phyloP scores from a whole-genome alignment of 2,329 filamentous ascomycete genomes.

The Onygenales sp. region DNA sequence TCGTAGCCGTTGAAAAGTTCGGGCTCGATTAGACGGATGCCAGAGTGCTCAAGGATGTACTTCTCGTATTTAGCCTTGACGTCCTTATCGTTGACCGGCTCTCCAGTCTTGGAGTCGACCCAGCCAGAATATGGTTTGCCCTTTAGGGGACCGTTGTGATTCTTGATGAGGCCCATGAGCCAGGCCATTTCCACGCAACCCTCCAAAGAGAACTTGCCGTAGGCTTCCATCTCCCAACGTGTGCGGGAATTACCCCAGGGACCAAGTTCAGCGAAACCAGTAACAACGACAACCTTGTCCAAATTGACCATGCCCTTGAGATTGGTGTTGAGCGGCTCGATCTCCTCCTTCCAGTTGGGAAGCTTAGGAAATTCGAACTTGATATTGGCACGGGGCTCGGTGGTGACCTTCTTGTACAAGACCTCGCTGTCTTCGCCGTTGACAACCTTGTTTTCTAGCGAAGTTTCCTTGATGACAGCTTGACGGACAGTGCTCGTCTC shows the following conservation, averaged over 20 bases:
- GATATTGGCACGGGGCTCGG: constrained; percentile 93
- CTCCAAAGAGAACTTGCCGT: constrained; percentile 92
- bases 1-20: constrained; percentile 96
- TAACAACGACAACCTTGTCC: constrained; percentile 95
- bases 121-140: constrained; percentile 91
- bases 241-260: constrained; percentile 98
- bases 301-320: constrained; percentile 98
- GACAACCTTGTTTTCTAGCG: constrained; percentile 93
- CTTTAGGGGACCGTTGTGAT: constrained; percentile 93
- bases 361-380: constrained; percentile 91
- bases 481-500: constrained; percentile 89
- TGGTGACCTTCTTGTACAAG: constrained; percentile 86
- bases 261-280: constrained; percentile 89
- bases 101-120: constrained; percentile 88
- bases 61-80: constrained; percentile 97
- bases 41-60: constrained; percentile 88
- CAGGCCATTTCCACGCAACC: constrained; percentile 99
- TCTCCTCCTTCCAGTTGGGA: constrained; percentile 83
- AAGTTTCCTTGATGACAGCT: constrained; percentile 89
- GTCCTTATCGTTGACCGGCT: constrained; percentile 96
- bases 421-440: constrained; percentile 89
- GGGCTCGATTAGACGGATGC: constrained; percentile 94
- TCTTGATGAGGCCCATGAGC: constrained; percentile 99
- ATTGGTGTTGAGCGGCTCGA: constrained; percentile 76
- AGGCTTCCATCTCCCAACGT: constrained; percentile 98